phyloP scores from a whole-genome alignment of 208 protist genomes.

The Eutreptiella sp. region DNA sequence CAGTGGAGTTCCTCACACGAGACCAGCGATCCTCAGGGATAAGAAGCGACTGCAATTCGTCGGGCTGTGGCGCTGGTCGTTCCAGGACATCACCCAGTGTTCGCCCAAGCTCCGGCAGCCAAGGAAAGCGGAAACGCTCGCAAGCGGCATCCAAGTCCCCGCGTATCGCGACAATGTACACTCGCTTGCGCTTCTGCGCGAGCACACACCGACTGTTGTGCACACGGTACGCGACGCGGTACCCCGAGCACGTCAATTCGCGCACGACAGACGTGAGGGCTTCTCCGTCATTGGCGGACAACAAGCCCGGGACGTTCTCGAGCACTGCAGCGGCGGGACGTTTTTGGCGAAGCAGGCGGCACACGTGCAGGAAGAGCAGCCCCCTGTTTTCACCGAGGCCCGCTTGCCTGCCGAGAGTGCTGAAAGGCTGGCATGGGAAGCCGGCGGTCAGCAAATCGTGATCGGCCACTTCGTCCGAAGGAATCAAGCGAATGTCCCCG shows the following conservation, averaged over 20 bases:
- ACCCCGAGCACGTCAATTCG: background rate
- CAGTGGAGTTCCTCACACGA: too few species aligned
- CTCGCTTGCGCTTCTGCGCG: too few species aligned
- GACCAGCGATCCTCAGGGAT: too few species aligned
- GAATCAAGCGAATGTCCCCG: conserved; percentile 61
- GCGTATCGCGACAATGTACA: too few species aligned
- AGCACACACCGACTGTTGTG: too few species aligned
- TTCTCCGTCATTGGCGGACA: conserved; percentile 45
- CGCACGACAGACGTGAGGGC: conserved; percentile 39
- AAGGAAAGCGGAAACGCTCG: too few species aligned
- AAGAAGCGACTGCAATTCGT: too few species aligned
- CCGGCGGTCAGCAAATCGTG: conserved; percentile 67
- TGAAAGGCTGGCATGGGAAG: conserved; percentile 74
- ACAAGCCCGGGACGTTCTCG: conserved; percentile 65
- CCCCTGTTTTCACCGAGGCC: conserved; percentile 53
- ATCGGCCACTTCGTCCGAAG: conserved; percentile 44
- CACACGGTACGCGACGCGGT: background rate
- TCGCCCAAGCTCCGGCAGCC: too few species aligned
- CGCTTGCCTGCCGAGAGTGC: conserved; percentile 44
- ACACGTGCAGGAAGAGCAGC: conserved; percentile 62
- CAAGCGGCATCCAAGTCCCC: too few species aligned
- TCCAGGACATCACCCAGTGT: too few species aligned
- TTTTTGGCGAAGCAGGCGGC: conserved; percentile 48
- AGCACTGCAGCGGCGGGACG: conserved; percentile 55
- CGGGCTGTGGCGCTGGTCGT: too few species aligned